Base-by-base conservation (phyloP, 805 yeast species). In the Suhomyces xylopsoci region DNA sequence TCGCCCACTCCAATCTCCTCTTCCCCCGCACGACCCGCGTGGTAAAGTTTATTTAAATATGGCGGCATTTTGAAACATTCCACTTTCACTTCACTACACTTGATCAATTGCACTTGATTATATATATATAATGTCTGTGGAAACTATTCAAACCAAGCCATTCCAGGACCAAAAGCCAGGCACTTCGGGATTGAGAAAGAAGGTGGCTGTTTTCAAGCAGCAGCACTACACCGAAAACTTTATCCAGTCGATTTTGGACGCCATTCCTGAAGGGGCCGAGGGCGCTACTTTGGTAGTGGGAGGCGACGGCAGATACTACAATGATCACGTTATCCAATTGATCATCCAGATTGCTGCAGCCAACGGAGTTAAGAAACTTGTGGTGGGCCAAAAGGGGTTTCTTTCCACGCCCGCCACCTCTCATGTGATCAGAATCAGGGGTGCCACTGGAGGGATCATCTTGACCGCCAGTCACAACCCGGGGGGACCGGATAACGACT, bases 391-490 rank as follows among this genome's bases (percentile, higher is more conserved):
- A 63, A 65, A 87, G 62, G 97, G 97, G 19, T 78, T 94, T 53
- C 77, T 94, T 50, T 89, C 97, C 19, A 94, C 99, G 3, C 99
- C 98, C 1, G 97, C 98, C 15, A 93, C 97, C 19, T 89, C 97
- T n/a, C 90, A 91, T 66, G 76, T 94, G 52, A 94, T 93, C 62
- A 83, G 99, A 70, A 82, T 84, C 55, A 71, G 70, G 47, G 78
- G 81, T 34, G 83, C 86, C 53, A 90, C 97, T 10, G 99, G 98
- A 56, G 98, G 98, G 56, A 93, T 93, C 72, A 90, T 94, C 59
- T 78, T 93, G 65, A 93, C 99, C 7, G 98, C 98, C 2, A 87
- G 96, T 22, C 99, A 93, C 72, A 93, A 93, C 71, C 99, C 99
- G 15, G 99, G 99, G 68, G 97, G 98, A 7, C 97, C 97, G 53